These are phyloP conservation scores for Candida corydali DNA, from an alignment of 805 yeast genomes.

Conservation along the genomic window DNA sequence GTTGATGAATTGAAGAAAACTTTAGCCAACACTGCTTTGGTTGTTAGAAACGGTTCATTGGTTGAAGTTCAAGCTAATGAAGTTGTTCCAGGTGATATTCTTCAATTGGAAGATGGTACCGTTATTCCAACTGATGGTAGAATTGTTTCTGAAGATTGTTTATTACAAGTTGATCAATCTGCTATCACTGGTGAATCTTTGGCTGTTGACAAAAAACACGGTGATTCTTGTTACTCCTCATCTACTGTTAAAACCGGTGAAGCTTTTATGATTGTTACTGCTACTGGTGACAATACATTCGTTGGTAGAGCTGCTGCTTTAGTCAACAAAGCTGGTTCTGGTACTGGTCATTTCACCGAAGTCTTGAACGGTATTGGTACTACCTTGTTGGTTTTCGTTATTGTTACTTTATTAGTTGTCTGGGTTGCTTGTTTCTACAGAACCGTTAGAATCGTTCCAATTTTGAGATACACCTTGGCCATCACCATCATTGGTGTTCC, in stretches of 20 bases:
- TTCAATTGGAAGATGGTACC: conserved; percentile 89
- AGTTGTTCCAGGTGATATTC: conserved; percentile 92
- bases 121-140: conserved; percentile 94
- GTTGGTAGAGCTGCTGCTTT: conserved; percentile 97
- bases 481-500: conserved; percentile 98
- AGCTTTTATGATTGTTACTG: conserved; percentile 88
- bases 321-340: conserved; percentile 91
- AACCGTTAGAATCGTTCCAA: conserved; percentile 78
- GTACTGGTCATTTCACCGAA: conserved; percentile 95
- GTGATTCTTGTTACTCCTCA: conserved; percentile 86
- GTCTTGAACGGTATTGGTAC: conserved; percentile 98
- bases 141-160: conserved; percentile 77
- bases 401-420: conserved; percentile 79
- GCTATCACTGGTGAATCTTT: conserved; percentile 97
- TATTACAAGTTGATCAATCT: conserved; percentile 92
- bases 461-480: conserved; percentile 89
- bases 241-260: conserved; percentile 96
- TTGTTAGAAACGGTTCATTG: conserved; percentile 76
- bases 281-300: conserved; percentile 93
- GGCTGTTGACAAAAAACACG: conserved; percentile 88
- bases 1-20: conserved; percentile 96
- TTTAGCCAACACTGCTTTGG: conserved; percentile 83
- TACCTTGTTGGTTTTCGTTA: conserved; percentile 81
- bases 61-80: conserved; percentile 77
- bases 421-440: conserved; percentile 96